Base-by-base conservation (phyloP, 2,329 filamentous ascomycete genomes). In the Rugonectria rugulosa region DNA sequence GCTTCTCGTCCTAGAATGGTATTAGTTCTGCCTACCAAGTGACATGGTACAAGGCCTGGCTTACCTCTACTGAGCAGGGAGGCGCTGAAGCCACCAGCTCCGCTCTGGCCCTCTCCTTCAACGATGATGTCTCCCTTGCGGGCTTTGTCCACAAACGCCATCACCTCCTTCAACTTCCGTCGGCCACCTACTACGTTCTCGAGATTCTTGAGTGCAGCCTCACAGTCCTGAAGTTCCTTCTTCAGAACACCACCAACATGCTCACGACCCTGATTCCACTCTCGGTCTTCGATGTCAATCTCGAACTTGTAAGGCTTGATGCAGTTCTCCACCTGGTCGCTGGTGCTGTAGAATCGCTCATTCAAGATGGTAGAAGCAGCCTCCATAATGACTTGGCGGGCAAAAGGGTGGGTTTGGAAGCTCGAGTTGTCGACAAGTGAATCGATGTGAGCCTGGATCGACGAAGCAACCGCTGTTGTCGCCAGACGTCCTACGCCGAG, bases 241-340 rank as follows among this genome's bases (percentile, higher is more conserved):
- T 96, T 96, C n/a, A 99, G 77, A 1, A 95, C 87, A 8, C 80
- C 82, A 32, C 86, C 83, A 1, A 94, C 88, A 65, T 96, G 95
- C 40, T 97, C 92, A 46, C 94, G 83, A 1, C 92, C 93, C 57
- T 90, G 86, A 4, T 81, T 74, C 95, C 95, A 99, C 72, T 99
- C 96, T 7, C 87, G 81, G 32, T 93, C 90, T 68, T 97, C 92
- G 38, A 99, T 88, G 66, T 99, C 95, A 55, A 99, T 96, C 60
- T 97, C 92, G 65, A 94, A 98, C 72, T 99, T 99, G 80, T 94
- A 99, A 0, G 96, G 95, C 74, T 99, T 99, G 75, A 99, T 96
- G 71, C 94, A 99, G 71, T 98, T 98, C 74, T 99, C 95, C 1
- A 99, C 91, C 75, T 98, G 95, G 68, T 99, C 96, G 60, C 91